Percentiles rank a stretch among this genome's conserved stretches.
Evolutionary conservation across 73 alveolate genomes (phyloP).

Genomic region (Paramecium biaurelia): DNA sequence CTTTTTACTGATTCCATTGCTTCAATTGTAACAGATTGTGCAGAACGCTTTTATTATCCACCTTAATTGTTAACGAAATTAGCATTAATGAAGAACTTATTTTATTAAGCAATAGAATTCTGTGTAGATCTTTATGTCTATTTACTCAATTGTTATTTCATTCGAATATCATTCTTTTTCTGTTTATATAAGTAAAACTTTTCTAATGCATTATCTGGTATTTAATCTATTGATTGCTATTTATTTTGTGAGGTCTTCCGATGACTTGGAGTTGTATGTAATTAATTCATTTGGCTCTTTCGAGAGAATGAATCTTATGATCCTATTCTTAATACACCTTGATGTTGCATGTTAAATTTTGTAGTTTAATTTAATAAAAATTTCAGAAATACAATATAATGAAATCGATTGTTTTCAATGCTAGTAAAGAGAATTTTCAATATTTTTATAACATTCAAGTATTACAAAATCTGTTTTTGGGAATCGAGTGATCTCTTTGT

Average conservation of each 20-base stretch:
- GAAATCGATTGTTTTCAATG: not conserved
- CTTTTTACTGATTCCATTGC: constrained; percentile 27
- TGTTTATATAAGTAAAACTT: constrained; percentile 20
- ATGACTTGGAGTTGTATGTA: constrained; percentile 30
- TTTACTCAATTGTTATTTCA: not conserved
- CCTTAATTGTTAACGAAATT: constrained; percentile 16
- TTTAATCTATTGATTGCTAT: constrained; percentile 10
- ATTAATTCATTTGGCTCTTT: not conserved
- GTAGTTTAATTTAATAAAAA: not conserved
- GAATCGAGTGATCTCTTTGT: not conserved
- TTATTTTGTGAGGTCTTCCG: constrained; percentile 35
- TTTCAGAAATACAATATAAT: not conserved
- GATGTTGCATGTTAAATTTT: not conserved
- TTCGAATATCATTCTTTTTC: constrained; percentile 23
- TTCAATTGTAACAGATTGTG: constrained; percentile 24
- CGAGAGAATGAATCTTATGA: not conserved
- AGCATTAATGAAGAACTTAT: constrained; percentile 51
- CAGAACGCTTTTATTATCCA: not conserved
- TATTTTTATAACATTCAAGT: not conserved
- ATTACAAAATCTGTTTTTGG: not conserved
- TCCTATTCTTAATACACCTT: constrained; percentile 1
- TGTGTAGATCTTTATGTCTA: not conserved
- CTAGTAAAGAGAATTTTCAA: not conserved
- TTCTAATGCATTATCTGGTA: constrained; percentile 45
- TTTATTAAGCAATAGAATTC: not conserved